Evolutionary conservation across 2,329 filamentous ascomycete species (phyloP).

Genomic region (Fusarium newnesense): DNA sequence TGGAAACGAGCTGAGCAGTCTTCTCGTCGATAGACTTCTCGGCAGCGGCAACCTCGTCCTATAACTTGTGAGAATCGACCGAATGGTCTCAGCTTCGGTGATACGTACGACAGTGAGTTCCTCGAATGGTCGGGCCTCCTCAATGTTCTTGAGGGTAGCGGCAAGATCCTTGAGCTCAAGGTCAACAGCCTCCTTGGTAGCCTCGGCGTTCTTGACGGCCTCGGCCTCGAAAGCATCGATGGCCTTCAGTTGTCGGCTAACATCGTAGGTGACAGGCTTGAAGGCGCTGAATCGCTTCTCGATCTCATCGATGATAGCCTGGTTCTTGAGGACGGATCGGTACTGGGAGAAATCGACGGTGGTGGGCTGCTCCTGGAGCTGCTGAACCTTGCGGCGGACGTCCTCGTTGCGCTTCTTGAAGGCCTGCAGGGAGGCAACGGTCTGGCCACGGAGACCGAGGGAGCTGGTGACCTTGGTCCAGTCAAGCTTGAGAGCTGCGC

Average conservation of each 20-base stretch:
- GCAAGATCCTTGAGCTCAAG: constrained; percentile 92
- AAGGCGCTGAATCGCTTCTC: constrained; percentile 94
- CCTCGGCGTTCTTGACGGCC: constrained; percentile 95
- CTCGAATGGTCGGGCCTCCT: constrained; percentile 94
- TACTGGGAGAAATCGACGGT: constrained; percentile 94
- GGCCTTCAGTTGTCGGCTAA: constrained; percentile 93
- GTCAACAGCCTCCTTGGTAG: constrained; percentile 96
- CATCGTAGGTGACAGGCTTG: constrained; percentile 94
- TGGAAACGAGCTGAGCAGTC: constrained; percentile 92
- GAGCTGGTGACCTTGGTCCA: constrained; percentile 95
- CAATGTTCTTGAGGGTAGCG: constrained; percentile 96
- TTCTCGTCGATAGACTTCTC: constrained; percentile 98
- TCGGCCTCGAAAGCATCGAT: constrained; percentile 98
- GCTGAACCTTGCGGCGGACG: constrained; percentile 90
- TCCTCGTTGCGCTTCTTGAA: constrained; percentile 99
- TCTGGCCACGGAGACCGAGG: constrained; percentile 96
- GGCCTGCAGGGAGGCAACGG: constrained; percentile 86
- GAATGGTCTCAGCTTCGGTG: background rate
- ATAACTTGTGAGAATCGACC: constrained; percentile 44
- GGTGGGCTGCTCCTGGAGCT: constrained; percentile 85
- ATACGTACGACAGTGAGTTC: constrained; percentile 94
- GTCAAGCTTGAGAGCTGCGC: constrained; percentile 99
- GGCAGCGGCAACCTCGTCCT: constrained; percentile 95
- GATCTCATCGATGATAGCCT: constrained; percentile 93
- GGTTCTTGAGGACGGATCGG: constrained; percentile 94